Evolutionary conservation across 495 filamentous ascomycete genomes (phyloP).

Genomic region (Penicillium ochrochloron): DNA sequence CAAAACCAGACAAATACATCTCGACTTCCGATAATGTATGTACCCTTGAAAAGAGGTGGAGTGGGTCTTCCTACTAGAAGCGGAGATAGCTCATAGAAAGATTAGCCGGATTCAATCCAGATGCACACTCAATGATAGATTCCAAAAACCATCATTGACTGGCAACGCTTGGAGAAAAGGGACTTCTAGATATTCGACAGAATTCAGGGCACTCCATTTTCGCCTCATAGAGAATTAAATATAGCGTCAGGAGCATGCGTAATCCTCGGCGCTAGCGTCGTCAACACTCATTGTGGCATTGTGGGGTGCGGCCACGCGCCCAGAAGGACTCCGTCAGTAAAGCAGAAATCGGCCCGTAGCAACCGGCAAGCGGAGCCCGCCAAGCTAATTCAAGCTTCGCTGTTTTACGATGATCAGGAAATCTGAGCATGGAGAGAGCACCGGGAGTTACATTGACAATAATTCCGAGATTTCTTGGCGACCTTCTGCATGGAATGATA

Average conservation of each 20-base stretch:
- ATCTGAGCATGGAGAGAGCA: neutral
- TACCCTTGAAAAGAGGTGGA: neutral
- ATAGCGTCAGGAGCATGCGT: conserved; percentile 28
- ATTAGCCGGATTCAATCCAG: neutral
- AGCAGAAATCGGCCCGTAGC: neutral
- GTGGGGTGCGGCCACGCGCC: conserved; percentile 10
- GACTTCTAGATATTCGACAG: neutral
- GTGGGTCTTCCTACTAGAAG: neutral
- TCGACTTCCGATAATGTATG: neutral
- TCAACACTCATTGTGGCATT: conserved; percentile 23
- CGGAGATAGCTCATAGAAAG: neutral
- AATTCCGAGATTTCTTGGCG: neutral
- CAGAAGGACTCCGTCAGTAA: neutral
- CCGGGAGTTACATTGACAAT: neutral
- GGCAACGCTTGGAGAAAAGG: neutral
- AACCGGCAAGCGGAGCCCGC: conserved; percentile 19
- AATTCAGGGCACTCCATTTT: conserved; percentile 1
- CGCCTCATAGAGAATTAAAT: conserved; percentile 17
- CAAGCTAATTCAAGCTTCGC: conserved; percentile 32
- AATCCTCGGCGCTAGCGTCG: conserved; percentile 37
- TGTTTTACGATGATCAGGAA: conserved; percentile 2
- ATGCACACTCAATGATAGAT: neutral
- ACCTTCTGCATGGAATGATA: too few relatives aligned
- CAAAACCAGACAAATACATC: conserved; percentile 17
- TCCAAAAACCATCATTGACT: neutral